Percentiles rank a stretch among this genome's conserved stretches.
These are phyloP conservation scores for Bothriochloa decipiens DNA, from an alignment of 176 grass and related monocot genomes.

Conservation along the genomic window DNA sequence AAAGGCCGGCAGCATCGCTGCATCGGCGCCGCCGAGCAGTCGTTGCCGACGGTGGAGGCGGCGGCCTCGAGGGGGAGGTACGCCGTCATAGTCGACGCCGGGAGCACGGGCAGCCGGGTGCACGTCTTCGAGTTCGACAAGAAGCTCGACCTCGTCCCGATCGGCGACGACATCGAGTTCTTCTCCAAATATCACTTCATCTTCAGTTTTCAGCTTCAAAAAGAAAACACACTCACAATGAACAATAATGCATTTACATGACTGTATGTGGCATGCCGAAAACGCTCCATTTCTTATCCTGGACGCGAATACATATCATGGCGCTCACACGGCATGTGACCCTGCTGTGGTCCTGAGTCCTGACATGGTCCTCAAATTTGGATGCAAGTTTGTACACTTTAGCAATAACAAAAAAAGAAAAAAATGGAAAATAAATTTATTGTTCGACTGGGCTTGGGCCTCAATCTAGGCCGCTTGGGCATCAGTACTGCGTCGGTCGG, in stretches of 20 bases:
- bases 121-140: slow-evolving; percentile 43
- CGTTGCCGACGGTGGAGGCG: background rate
- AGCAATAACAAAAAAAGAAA: background rate
- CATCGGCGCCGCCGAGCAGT: background rate
- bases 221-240: no score
- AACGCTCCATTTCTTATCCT: background rate
- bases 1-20: background rate
- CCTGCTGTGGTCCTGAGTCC: no score
- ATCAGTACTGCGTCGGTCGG: no score
- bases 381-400: background rate
- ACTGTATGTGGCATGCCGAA: background rate
- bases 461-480: no score
- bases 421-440: background rate
- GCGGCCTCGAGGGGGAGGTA: background rate
- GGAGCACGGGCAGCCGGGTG: slow-evolving; percentile 11
- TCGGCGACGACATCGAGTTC: slow-evolving; percentile 3
- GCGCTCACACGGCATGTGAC: background rate
- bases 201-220: background rate
- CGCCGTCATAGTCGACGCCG: slow-evolving; percentile 18
- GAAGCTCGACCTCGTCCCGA: background rate
- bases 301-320: no score
- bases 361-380: background rate
- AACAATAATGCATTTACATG: no score
- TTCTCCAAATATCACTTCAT: background rate
- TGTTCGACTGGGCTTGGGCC: no score